Evolutionary conservation across 768 basidiomycete genomes (phyloP).

Genomic region (Tricholoma sp.): DNA sequence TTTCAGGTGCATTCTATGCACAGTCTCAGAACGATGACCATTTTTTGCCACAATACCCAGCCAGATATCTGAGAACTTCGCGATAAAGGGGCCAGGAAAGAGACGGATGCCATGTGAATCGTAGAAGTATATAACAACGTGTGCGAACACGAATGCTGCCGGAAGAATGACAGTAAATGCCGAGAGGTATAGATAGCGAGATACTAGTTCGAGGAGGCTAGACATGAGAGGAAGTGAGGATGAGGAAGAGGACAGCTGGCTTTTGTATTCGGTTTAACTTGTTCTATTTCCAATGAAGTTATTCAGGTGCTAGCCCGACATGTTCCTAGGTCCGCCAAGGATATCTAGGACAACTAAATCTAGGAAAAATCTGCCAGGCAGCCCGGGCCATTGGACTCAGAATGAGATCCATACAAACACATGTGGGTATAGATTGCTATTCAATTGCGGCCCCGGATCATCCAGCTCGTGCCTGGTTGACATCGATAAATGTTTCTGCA

Average conservation of each 20-base stretch:
- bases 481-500: too few species aligned
- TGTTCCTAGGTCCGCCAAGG: not conserved
- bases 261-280: not conserved
- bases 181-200: constrained; percentile 10
- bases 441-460: too few species aligned
- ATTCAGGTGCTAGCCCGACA: not conserved
- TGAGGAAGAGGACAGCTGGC: not conserved
- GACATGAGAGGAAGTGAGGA: constrained; percentile 18
- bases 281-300: too few species aligned
- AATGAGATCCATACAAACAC: not conserved
- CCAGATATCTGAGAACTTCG: constrained; percentile 72
- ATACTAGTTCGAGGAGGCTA: constrained; percentile 16
- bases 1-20: constrained; percentile 70
- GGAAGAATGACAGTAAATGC: constrained; percentile 23
- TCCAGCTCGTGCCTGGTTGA: too few species aligned
- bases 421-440: too few species aligned
- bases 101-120: constrained; percentile 57
- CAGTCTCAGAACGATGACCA: constrained; percentile 72
- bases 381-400: too few species aligned
- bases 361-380: too few species aligned
- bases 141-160: constrained; percentile 27
- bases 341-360: not conserved
- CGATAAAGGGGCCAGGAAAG: constrained; percentile 66
- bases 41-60: constrained; percentile 56
- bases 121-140: constrained; percentile 45